Evolutionary conservation across 495 filamentous ascomycete species (phyloP), one percentile per base, ranked within the genome.

Genomic region (Tuber magnatum): DNA sequence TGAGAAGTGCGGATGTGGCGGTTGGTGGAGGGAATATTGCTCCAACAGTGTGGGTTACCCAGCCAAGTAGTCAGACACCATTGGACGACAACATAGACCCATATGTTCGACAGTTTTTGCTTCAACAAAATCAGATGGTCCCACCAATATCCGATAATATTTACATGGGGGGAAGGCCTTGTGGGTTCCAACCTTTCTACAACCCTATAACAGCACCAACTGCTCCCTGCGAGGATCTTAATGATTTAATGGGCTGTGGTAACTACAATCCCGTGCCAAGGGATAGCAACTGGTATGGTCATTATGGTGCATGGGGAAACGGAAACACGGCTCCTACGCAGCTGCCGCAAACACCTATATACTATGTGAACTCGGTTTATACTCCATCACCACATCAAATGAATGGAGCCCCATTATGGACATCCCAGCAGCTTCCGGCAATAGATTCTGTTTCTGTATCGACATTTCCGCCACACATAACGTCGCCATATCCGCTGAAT

Each of bases 51-150:
- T 82, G 80, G 80, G 71, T 73, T 46, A 70, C 76, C 16, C 80
- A 78, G 51, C 38, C 56, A n/a, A 79, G 71, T 72, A 71, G 72
- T 68, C 76, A 81, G 38, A 41, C 91, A 78, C 95, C 92, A 92
- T 89, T 90, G 20, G 90, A 97, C 84, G 90, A 91, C 8, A 90
- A 87, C 22, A 90, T 90, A 80, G 90, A 91, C 42, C 92, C 92
- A n/a, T 93, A 92, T 84, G 85, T 70, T 87, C 91, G 40, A 88
- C 90, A 38, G 80, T 91, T 81, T 71, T 72, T 79, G n/a, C 70
- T 79, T 41, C 80, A 79, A n/a, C 80, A 82, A 74, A 70, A 77
- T 48, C 80, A 81, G 43, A 79, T 81, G 80, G 61, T 73, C 43
- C 80, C 74, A 7, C 77, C 77, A 76, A 69, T 77, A 61, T 69